Evolutionary conservation across 2,329 filamentous ascomycete genomes (phyloP), one percentile per base, ranked within the genome.

Genomic region (Fusarium tanahbumbuense): DNA sequence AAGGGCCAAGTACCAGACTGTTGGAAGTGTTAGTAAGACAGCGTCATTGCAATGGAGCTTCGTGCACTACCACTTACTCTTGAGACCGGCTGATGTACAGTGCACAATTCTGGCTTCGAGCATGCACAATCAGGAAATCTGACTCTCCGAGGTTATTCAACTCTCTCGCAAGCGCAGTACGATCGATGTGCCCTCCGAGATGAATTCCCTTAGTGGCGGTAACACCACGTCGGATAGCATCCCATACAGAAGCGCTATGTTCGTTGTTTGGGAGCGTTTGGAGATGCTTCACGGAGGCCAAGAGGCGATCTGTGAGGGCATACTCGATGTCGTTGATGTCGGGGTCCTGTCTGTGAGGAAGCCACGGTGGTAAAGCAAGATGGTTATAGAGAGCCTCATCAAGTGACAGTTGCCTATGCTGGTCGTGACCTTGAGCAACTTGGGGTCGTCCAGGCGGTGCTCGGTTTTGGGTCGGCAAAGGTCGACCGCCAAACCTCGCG

Each of bases 41-140:
- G 10, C 18, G 16, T 6, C 1, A 6, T 7, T 27, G 8, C 9
- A 2, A 23, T 37, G 9, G n/a, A 22, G 22, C 5, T 23, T 18
- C 9, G 10, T 6, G 22, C 15, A 5, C 28, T 28, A 13, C 13
- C 10, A 71, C 77, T 71, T 55, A 78, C 77, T 77, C 75, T 25
- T 71, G 53, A 1, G 64, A 52, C 4, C 73, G 70, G 9, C 74
- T 71, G 11, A 80, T 71, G 22, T 79, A 71, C 8, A 80, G 56
- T 6, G 70, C 78, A 4, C 78, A 76, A 53, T 80, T 80, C 48
- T 80, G 78, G n/a, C 60, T 66, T 15, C 55, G 57, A 6, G 67
- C 60, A 55, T 75, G 61, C 11, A 75, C 56, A 8, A 71, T 37
- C 5, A 75, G 23, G 8, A 75, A 75, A 18, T 73, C 70, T 0